Conservation (phyloP, 805 yeast species). For the Ogataea trehaloabstinens region DNA sequence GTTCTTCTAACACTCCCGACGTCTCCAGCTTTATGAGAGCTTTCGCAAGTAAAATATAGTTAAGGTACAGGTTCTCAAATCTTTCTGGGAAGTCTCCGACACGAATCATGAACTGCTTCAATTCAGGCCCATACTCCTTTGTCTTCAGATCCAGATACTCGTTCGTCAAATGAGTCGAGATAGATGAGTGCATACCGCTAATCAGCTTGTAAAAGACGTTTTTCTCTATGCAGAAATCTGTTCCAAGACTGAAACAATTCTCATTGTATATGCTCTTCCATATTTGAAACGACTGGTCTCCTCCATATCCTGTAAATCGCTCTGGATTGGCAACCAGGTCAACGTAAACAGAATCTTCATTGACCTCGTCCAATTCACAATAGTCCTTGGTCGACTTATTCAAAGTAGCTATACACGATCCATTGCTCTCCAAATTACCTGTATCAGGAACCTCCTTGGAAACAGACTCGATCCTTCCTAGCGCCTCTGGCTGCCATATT, state of each 20-base stretch:
- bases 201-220: slow-evolving; percentile 81
- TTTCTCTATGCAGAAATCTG: slow-evolving; percentile 75
- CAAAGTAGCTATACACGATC: slow-evolving; percentile 23
- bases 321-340: slow-evolving; percentile 89
- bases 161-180: slow-evolving; percentile 87
- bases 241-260: slow-evolving; percentile 62
- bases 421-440: slow-evolving; percentile 30
- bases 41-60: slow-evolving; percentile 83
- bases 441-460: slow-evolving; percentile 29
- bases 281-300: slow-evolving; percentile 84
- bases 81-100: slow-evolving; percentile 92
- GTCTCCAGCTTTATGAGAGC: slow-evolving; percentile 62
- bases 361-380: slow-evolving; percentile 62
- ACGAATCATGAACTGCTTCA: slow-evolving; percentile 77
- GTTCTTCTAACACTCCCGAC: slow-evolving; percentile 27
- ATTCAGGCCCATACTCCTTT: slow-evolving; percentile 81
- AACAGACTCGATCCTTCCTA: slow-evolving; percentile 50
- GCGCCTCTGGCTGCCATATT: slow-evolving; percentile 67
- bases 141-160: slow-evolving; percentile 71
- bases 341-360: slow-evolving; percentile 75
- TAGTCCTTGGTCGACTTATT: slow-evolving; percentile 43
- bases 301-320: slow-evolving; percentile 94
- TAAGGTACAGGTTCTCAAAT: slow-evolving; percentile 83
- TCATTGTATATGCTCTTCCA: slow-evolving; percentile 93
- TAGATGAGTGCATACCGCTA: slow-evolving; percentile 94